phyloP scores from a whole-genome alignment of 306 rosid species.

The Glycyrrhiza uralensis region DNA sequence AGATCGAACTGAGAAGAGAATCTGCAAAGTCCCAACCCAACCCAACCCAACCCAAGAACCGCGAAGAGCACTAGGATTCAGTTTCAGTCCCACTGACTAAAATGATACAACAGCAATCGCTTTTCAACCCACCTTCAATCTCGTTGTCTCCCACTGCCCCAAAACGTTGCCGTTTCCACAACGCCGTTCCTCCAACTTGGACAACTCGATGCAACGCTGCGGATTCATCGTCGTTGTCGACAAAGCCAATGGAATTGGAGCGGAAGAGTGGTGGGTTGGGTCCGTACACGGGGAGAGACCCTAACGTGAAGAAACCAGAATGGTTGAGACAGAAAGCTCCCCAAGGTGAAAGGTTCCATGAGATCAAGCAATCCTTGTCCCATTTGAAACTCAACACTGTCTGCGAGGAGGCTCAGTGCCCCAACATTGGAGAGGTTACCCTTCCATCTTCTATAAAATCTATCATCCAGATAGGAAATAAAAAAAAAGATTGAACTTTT shows the following conservation, averaged over 20 bases:
- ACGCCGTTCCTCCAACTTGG: neutral
- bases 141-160: constrained; percentile 20
- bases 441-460: neutral
- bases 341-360: constrained; percentile 58
- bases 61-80: neutral
- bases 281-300: constrained; percentile 80
- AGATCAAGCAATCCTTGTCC: constrained; percentile 63
- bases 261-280: constrained; percentile 50
- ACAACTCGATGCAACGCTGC: constrained; percentile 45
- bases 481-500: too few species aligned
- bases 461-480: too few species aligned
- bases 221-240: constrained; percentile 31
- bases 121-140: constrained; percentile 27
- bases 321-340: constrained; percentile 92
- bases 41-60: neutral
- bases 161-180: neutral
- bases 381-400: constrained; percentile 83
- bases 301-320: constrained; percentile 65
- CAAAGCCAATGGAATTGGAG: constrained; percentile 31
- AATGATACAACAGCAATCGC: constrained; percentile 44
- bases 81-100: neutral
- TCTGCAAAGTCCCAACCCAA: too few species aligned
- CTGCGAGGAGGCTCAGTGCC: constrained; percentile 94
- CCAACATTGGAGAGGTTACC: constrained; percentile 89
- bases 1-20: too few species aligned